These are phyloP conservation scores for Artemisia tridentata DNA, from an alignment of 129 eudicot genomes.

Conservation along the genomic window DNA sequence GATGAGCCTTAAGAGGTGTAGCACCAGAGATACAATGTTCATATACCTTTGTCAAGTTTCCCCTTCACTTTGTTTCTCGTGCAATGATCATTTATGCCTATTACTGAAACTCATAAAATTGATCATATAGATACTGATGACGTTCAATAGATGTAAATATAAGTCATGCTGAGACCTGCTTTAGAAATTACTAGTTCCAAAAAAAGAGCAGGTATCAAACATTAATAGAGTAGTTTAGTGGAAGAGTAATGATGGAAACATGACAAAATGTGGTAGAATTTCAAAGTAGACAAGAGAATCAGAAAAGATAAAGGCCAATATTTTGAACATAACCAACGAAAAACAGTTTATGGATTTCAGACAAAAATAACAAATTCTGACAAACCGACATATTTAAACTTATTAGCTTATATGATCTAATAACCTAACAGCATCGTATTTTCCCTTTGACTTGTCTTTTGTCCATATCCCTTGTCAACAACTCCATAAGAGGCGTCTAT, in stretches of 20 bases:
- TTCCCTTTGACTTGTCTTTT: too few relatives aligned
- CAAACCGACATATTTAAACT: too few relatives aligned
- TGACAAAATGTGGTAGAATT: constrained; percentile 9
- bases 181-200: neutral
- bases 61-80: too few relatives aligned
- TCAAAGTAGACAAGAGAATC: constrained; percentile 6
- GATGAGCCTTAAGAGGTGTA: constrained; percentile 59
- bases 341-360: too few relatives aligned
- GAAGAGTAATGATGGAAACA: constrained; percentile 4
- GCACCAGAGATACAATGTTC: constrained; percentile 44
- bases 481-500: constrained; percentile 4
- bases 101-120: too few relatives aligned
- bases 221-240: constrained; percentile 6
- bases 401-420: too few relatives aligned
- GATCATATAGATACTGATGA: too few relatives aligned
- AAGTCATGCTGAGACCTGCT: constrained; percentile 41
- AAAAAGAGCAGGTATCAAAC: neutral
- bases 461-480: neutral
- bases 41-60: too few relatives aligned
- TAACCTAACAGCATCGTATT: too few relatives aligned
- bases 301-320: constrained; percentile 1
- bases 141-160: constrained; percentile 50
- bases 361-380: too few relatives aligned
- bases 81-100: too few relatives aligned
- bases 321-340: neutral